Evolutionary conservation across 768 basidiomycete genomes (phyloP), one percentile per base, ranked within the genome.

Genomic region (Myochromella boudieri): DNA sequence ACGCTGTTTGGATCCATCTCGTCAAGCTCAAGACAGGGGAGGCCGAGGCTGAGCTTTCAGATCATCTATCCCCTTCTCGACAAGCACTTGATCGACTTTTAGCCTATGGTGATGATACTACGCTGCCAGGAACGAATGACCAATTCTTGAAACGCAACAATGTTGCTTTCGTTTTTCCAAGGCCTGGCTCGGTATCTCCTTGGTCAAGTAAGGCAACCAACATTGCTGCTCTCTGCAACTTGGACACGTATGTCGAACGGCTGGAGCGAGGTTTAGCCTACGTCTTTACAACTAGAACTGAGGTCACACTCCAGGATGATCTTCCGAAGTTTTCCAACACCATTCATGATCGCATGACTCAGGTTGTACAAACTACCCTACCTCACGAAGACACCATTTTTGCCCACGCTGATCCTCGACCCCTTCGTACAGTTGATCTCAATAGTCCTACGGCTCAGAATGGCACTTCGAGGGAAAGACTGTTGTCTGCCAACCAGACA

Each of bases 151-250:
- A 60, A 14, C 60, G 61, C 8, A 54, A 52, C 21, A 78, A 80
- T 39, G 69, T 84, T 9, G 68, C 83, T 32, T 95, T 82, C 62
- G 82, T 97, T 31, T 69, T 88, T 5, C 95, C 95, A 9, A 72
- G 95, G 48, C 76, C 82, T 6, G 95, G 95, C 3, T 94, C 95
- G 3, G 87, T 98, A 58, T 97, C 95, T 3, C 95, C 97, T 2
- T 99, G 97, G 97, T 97, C 95, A 4, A 95, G 91, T 67, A 99
- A 99, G 69, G 95, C 97, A 2, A 97, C 95, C 0, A 95, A 99
- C 63, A 98, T 99, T 45, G 80, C 95, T 17, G 70, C 69, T 7
- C 81, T 97, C 42, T 99, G 97, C 70, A 86, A 85, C 43, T 82
- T 99, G 2, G 81, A 76, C 15, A 62, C 66, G 2, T 72, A 83